Evolutionary conservation across 83 land plant species (phyloP), one percentile per base, ranked within the genome.

Genomic region (Thuja plicata): DNA sequence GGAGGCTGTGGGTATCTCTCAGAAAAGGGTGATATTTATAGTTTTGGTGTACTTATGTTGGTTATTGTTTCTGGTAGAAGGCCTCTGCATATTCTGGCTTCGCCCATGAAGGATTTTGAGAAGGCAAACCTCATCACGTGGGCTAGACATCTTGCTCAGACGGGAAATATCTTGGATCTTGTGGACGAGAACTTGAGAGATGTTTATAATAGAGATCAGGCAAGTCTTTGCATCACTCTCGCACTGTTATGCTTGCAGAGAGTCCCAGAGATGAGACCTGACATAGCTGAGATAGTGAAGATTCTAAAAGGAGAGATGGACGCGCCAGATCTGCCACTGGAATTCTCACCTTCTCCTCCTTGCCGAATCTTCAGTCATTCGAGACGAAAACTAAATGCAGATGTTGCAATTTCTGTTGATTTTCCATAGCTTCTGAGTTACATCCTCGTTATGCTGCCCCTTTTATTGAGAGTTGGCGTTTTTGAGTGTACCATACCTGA

Each of bases 11-110:
- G 97, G 2, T 92, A 90, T 70, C 88, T 97, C 46, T 94, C 97
- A 89, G 99, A 98, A 95, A 98, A 97, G 92, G 92, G 97, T 21
- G 99, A 98, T 88, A 95, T 98, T 9, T 98, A 98, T 93, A 98
- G 99, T 79, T 94, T 98, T 85, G 99, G 99, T 1, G 99, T 98
- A 10, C 91, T 98, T 46, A 88, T 98, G 37, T 94, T 98, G 52
- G 99, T 98, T 37, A 91, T 96, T 45, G 91, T 98, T 5, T 96
- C 99, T 11, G 99, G 99, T 15, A 91, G 99, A 84, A 90, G 99
- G 85, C 99, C 99, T 9, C 87, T 98, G 62, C 97, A 98, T 79
- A 98, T 98, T 19, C 88, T 93, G 30, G 91, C 97, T 5, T 98
- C 99, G 0, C 98, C 99, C 6, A 92, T 97, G 90, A 92, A 91